These are phyloP conservation scores for Entoloma clypeatum DNA, from an alignment of 1,284 basidiomycete species.

Conservation along the genomic window DNA sequence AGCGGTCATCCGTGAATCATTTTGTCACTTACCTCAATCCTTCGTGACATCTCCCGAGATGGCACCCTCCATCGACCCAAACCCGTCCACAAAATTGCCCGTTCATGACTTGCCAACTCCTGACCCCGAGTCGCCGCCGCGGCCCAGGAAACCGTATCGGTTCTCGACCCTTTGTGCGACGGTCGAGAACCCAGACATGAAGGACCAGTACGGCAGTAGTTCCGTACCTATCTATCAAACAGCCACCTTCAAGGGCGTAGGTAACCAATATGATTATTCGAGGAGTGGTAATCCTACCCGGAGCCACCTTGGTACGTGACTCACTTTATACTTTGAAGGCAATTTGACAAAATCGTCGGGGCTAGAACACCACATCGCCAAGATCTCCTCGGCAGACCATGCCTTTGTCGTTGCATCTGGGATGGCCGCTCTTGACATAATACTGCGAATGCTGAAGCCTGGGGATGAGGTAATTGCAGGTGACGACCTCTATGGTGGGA, in stretches of 20 bases:
- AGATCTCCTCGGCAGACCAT: conserved; percentile 87
- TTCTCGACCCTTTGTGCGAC: conserved; percentile 90
- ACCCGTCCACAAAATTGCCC: conserved; percentile 23
- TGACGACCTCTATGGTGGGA: conserved; percentile 97
- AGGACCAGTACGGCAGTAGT: conserved; percentile 95
- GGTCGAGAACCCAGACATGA: conserved; percentile 82
- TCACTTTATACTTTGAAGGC: background rate
- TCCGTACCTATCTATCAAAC: conserved; percentile 98
- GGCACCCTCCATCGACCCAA: conserved; percentile 29
- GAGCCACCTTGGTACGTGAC: conserved; percentile 79
- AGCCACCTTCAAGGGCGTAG: conserved; percentile 96
- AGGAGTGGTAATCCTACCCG: conserved; percentile 96
- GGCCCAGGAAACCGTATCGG: conserved; percentile 65
- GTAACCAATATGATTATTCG: conserved; percentile 90
- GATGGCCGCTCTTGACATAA: conserved; percentile 97
- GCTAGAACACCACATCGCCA: conserved; percentile 90
- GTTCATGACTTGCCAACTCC: conserved; percentile 56
- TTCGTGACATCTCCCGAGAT: conserved; percentile 20
- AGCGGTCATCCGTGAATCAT: conserved; percentile 1
- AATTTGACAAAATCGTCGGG: conserved; percentile 5
- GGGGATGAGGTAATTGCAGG: conserved; percentile 95
- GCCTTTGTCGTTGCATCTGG: conserved; percentile 93
- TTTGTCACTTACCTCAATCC: background rate
- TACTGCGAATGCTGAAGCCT: conserved; percentile 90
- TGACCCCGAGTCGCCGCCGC: conserved; percentile 69